Percentiles rank a stretch among this genome's conserved stretches.
Evolutionary conservation across 441 rosid species (phyloP).

Genomic region (Pelargonium fulgidum): DNA sequence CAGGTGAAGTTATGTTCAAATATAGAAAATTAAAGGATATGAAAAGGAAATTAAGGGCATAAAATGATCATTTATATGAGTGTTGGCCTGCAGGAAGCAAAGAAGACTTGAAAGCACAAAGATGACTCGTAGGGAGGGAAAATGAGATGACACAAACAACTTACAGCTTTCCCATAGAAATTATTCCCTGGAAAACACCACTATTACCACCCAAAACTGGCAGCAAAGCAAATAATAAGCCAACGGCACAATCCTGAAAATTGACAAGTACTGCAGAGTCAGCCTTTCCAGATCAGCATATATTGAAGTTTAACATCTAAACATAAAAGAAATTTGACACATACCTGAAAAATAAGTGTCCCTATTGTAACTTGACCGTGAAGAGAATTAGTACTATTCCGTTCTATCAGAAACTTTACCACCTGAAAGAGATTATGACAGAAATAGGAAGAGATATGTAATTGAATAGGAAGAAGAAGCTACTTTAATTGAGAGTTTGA

Average conservation of each 20-base stretch:
- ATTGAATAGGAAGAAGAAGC: no score
- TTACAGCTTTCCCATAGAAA: slow-evolving; percentile 92
- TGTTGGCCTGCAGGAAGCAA: neutral
- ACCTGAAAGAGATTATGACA: slow-evolving; percentile 39
- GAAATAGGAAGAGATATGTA: no score
- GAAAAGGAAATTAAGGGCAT: neutral
- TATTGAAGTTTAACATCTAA: slow-evolving; percentile 14
- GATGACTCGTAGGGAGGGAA: slow-evolving; percentile 6
- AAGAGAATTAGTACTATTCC: slow-evolving; percentile 57
- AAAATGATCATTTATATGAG: slow-evolving; percentile 9
- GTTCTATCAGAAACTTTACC: slow-evolving; percentile 84
- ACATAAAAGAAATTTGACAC: slow-evolving; percentile 6
- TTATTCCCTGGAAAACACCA: slow-evolving; percentile 72
- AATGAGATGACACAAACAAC: slow-evolving; percentile 26
- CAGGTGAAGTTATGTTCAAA: slow-evolving; percentile 12
- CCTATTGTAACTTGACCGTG: slow-evolving; percentile 98
- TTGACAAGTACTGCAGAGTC: slow-evolving; percentile 11
- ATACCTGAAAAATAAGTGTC: slow-evolving; percentile 93
- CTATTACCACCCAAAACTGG: slow-evolving; percentile 95
- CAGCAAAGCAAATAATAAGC: slow-evolving; percentile 85
- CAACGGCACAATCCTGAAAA: slow-evolving; percentile 90
- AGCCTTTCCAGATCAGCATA: slow-evolving; percentile 20
- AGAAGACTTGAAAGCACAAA: neutral
- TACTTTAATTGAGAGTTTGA: no score
- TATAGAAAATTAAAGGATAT: neutral